phyloP scores from a whole-genome alignment of 139 green algal species.

The Coelastrella sp. region DNA sequence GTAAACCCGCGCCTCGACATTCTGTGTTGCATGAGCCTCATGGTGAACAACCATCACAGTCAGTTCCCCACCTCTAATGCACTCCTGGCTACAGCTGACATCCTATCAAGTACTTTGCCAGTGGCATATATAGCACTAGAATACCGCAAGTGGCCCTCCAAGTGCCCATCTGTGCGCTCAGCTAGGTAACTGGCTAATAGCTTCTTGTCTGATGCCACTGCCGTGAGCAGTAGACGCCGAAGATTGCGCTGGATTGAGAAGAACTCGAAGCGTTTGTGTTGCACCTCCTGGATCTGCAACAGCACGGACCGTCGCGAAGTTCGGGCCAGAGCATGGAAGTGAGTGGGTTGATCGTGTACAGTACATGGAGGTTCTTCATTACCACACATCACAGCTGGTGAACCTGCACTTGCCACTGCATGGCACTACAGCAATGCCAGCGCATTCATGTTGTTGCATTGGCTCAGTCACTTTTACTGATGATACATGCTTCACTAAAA shows the following conservation, averaged over 20 bases:
- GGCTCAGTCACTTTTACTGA: too few species aligned
- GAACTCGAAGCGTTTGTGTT: slow-evolving; percentile 40
- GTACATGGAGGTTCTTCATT: too few species aligned
- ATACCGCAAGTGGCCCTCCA: slow-evolving; percentile 41
- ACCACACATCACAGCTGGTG: too few species aligned
- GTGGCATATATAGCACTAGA: neutral
- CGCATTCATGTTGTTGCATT: too few species aligned
- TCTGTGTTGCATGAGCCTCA: too few species aligned
- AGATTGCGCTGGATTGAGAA: neutral
- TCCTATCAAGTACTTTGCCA: slow-evolving; percentile 39
- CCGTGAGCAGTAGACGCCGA: slow-evolving; percentile 34
- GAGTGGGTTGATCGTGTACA: neutral
- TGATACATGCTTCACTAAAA: too few species aligned
- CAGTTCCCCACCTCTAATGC: neutral
- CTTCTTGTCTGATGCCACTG: neutral
- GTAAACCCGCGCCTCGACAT: too few species aligned
- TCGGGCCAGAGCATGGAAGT: neutral
- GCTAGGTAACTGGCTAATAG: neutral
- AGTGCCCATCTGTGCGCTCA: neutral
- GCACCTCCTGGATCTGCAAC: slow-evolving; percentile 26
- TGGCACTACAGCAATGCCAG: too few species aligned
- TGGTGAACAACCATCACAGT: neutral
- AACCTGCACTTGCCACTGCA: too few species aligned
- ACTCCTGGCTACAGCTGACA: slow-evolving; percentile 20
- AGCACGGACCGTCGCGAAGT: neutral